These are phyloP conservation scores for Sclerotiophoma versabilis DNA, from an alignment of 2,329 filamentous ascomycete species.

Conservation along the genomic window DNA sequence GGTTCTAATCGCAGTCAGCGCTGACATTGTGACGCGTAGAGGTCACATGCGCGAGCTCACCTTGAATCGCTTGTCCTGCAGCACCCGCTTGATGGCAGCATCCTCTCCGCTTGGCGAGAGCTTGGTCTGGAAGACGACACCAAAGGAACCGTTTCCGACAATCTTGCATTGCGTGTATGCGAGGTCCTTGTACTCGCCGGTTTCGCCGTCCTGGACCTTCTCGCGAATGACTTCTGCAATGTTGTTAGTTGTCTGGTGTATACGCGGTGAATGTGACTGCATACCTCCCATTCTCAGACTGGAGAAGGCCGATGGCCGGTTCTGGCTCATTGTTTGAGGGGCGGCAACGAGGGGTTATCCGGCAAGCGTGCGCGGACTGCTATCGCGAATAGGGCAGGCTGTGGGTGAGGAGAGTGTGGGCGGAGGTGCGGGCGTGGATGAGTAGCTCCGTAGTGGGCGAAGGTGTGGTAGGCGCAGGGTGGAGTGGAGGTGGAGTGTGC, in stretches of 20 bases:
- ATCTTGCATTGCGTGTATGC: constrained; percentile 99
- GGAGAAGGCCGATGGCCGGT: constrained; percentile 86
- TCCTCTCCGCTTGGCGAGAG: constrained; percentile 97
- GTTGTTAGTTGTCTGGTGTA: constrained; percentile 44
- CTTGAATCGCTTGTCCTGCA: constrained; percentile 99
- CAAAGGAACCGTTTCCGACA: constrained; percentile 97
- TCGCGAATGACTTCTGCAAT: constrained; percentile 90
- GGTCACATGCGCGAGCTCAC: constrained; percentile 58
- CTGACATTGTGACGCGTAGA: constrained; percentile 7
- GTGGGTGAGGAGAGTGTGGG: constrained; percentile 56
- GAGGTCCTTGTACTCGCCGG: constrained; percentile 94
- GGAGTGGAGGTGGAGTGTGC: constrained; percentile 30
- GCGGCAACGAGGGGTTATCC: constrained; percentile 34
- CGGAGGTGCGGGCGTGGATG: constrained; percentile 49
- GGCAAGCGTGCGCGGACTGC: constrained; percentile 45
- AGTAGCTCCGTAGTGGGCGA: constrained; percentile 63
- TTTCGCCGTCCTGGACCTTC: constrained; percentile 98
- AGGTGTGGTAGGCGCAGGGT: constrained; percentile 20
- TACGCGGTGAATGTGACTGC: constrained; percentile 44
- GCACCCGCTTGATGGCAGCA: constrained; percentile 97
- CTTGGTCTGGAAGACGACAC: constrained; percentile 99
- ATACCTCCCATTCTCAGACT: constrained; percentile 97
- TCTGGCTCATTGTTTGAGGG: constrained; percentile 77
- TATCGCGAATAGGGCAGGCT: constrained; percentile 53
- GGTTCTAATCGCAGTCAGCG: constrained; percentile 71